phyloP scores from a whole-genome alignment of 2,329 filamentous ascomycete genomes.

The Pseudogymnoascus sp. region DNA sequence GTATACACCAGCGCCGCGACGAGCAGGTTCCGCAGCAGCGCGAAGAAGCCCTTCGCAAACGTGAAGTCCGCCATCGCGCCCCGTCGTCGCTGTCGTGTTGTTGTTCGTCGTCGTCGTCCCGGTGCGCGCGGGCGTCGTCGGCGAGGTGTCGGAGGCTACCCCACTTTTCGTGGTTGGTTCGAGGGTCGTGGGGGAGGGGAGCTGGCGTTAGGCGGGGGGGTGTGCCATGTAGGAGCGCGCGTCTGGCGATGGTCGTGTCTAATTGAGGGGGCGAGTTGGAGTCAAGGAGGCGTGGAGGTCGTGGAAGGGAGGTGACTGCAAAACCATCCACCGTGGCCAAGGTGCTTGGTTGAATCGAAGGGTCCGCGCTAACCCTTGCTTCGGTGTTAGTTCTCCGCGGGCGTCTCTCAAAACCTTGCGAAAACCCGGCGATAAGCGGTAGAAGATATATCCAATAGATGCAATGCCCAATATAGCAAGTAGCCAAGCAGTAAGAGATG shows the following conservation, averaged over 20 bases:
- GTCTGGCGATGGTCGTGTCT: not conserved
- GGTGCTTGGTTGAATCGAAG: not conserved
- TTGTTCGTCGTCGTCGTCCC: not conserved
- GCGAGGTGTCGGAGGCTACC: not conserved
- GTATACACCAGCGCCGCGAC: conserved; percentile 35
- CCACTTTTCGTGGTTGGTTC: not conserved
- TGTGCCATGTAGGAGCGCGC: not conserved
- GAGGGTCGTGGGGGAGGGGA: not conserved
- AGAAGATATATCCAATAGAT: not conserved
- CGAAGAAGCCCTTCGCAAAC: conserved; percentile 20
- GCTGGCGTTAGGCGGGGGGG: not conserved
- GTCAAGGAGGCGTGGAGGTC: not conserved
- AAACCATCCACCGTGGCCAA: not conserved
- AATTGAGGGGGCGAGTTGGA: not conserved
- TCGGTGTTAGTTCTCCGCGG: not conserved
- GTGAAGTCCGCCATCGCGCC: conserved; percentile 1
- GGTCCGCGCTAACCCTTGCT: not conserved
- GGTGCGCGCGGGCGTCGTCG: not conserved
- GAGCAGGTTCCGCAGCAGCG: conserved; percentile 34
- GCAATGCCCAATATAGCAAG: not conserved
- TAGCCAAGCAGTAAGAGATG: not conserved
- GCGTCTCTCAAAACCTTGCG: not conserved
- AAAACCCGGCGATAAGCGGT: not conserved
- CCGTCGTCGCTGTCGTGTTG: not conserved
- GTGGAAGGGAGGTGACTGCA: not conserved